Base-by-base conservation (phyloP, 2,329 filamentous ascomycete species). In the Neonectria ditissima region DNA sequence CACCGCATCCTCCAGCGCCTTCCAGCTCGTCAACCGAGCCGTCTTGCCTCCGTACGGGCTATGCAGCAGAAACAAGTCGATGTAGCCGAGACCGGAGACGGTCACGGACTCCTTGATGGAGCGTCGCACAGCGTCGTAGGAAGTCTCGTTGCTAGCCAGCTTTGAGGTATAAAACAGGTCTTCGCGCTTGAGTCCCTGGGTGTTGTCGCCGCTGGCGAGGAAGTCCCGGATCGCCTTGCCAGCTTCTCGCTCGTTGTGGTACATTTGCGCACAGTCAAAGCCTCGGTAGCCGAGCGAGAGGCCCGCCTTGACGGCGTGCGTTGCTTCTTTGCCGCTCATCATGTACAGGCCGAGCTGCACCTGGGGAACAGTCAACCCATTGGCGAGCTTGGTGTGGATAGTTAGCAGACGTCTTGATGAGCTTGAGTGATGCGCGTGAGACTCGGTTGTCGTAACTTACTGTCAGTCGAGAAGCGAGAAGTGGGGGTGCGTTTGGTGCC, bases 121-220 rank as follows among this genome's bases (percentile, higher is more conserved):
- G 64, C 80, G 81, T 53, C 89, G 85, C 24, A 91, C 91, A 4
- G 82, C 80, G n/a, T 91, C 85, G 76, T 94, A 95, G 5, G 85
- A 84, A 1, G 83, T 83, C 70, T 80, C 80, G 74, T 89, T 92
- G 62, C 84, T 88, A 1, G 88, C 88, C 14, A 96, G 84, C 80
- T 96, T 97, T 37, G 90, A 91, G 0, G 92, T 96, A 76, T 92
- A 94, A 78, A 92, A 92, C 56, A 96, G 82, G 72, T 94, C 89
- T 60, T 89, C 86, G 5, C 92, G 86, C 66, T 82, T 85, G 28
- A 93, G 75, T 0, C 80, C 82, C 0, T 81, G 71, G 0, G 77
- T 80, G 66, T 87, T 87, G 13, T 80, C 78, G 24, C 79, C 79
- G 55, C 80, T 79, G 39, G 78, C 72, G 4, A 92, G 78, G 69